Conservation (phyloP, 2,329 filamentous ascomycete genomes). For the Nemania sp. region DNA sequence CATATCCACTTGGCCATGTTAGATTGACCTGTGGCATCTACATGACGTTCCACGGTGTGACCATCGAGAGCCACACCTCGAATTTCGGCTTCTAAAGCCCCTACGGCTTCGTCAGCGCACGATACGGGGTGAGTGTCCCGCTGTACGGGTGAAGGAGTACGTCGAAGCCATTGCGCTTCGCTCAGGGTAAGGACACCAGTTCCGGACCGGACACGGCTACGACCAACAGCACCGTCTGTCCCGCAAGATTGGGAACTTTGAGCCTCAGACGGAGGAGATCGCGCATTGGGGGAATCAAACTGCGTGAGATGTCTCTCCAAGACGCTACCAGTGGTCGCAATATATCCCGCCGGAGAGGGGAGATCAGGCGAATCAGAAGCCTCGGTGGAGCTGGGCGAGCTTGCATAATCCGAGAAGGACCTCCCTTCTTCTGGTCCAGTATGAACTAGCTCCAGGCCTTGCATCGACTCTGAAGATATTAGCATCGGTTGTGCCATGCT, state of each 20-base stretch:
- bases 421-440: conserved; percentile 24
- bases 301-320: conserved; percentile 37
- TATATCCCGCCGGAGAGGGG: conserved; percentile 36
- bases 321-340: conserved; percentile 39
- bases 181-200: conserved; percentile 29
- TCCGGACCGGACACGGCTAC: conserved; percentile 6
- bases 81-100: background rate
- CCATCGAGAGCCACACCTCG: background rate
- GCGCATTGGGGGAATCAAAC: conserved; percentile 30
- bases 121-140: conserved; percentile 29
- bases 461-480: conserved; percentile 36
- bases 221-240: conserved; percentile 14
- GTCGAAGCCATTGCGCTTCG: conserved; percentile 40
- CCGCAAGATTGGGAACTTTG: conserved; percentile 19
- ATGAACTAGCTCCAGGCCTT: conserved; percentile 30
- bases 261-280: conserved; percentile 23
- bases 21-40: no score
- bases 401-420: conserved; percentile 38
- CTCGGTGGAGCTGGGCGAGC: conserved; percentile 33
- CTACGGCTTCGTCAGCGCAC: background rate
- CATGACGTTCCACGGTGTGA: no score
- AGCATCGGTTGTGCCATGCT: conserved; percentile 36
- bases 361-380: conserved; percentile 30
- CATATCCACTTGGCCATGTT: conserved; percentile 36
- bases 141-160: conserved; percentile 35